phyloP scores from a whole-genome alignment of 179 eudicot genomes.

The Monotropa hypopitys region DNA sequence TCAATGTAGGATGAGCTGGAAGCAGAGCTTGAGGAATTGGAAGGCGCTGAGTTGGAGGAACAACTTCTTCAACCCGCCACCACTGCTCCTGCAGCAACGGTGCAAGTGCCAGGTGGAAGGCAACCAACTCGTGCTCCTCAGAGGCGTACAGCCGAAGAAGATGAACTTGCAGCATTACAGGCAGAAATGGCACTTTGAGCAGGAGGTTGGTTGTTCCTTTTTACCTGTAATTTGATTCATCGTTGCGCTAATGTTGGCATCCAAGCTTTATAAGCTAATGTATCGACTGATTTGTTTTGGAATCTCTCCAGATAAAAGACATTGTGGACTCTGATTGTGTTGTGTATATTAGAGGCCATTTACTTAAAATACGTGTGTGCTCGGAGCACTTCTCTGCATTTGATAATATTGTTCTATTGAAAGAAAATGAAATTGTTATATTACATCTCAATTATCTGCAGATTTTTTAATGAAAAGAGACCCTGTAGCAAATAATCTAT shows the following conservation, averaged over 20 bases:
- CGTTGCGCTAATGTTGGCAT: background rate
- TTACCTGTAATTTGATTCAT: background rate
- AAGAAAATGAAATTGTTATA: background rate
- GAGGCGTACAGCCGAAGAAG: constrained; percentile 48
- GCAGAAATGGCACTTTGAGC: constrained; percentile 60
- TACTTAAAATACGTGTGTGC: background rate
- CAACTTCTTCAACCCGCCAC: constrained; percentile 56
- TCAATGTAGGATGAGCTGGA: constrained; percentile 56
- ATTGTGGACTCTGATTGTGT: background rate
- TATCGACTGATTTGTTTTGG: background rate
- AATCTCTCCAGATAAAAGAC: constrained; percentile 3
- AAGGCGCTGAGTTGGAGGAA: constrained; percentile 64
- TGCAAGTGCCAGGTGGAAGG: constrained; percentile 30
- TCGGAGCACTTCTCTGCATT: background rate
- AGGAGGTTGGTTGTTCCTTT: background rate
- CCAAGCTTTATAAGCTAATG: background rate
- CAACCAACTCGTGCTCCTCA: constrained; percentile 31
- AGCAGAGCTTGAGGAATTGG: constrained; percentile 74
- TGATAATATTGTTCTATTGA: constrained; percentile 4
- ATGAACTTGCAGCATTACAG: constrained; percentile 64
- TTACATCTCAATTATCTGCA: background rate
- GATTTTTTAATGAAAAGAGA: background rate
- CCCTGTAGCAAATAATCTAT: background rate
- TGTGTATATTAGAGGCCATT: constrained; percentile 6
- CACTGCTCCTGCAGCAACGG: constrained; percentile 32